Base-by-base conservation (phyloP, 2,329 filamentous ascomycete genomes). In the Trichophyton verrucosum region DNA sequence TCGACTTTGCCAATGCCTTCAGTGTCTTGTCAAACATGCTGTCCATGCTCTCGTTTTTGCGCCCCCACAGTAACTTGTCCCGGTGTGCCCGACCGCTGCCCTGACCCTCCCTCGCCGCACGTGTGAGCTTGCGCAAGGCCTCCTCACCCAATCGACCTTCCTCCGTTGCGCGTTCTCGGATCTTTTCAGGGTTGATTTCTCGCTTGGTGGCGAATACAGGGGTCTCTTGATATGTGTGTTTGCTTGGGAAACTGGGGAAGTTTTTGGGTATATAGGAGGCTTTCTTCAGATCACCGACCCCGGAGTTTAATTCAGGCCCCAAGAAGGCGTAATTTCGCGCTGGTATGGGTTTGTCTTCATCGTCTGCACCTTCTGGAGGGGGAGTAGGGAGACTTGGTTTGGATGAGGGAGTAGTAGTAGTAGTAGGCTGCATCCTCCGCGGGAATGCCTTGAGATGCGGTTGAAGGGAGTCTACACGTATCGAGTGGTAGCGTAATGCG, bases 101-200 rank as follows among this genome's bases (percentile, higher is more conserved):
- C 40, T 76, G 70, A 22, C 74, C 73, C 57, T 76, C 69, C 62
- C 76, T 72, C 11, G 74, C 74, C 1, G 78, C 78, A 27, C 81
- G 80, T 3, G 79, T 77, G 68, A 87, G 74, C 67, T 83, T 85
- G 57, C 84, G 76, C 64, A 87, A 71, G 20, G 84, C 84, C 66
- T 86, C 81, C 69, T 87, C 85, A 6, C 84, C 85, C 62, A 84
- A 71, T 53, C 85, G 79, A 13, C 84, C 84, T 68, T 87, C 85
- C 67, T 86, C 80, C 2, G 83, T 86, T 3, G 84, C 84, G 61
- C 80, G 78, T 68, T 87, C 85, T 42, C 83, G 74, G 55, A 86
- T 81, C 64, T 77, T 79, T 42, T 82, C 75, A 2, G 82, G 79
- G 65, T 86, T 83, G 38, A 75, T 80, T 64, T 86, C 82, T 62